phyloP scores from a whole-genome alignment of 208 protist genomes.

The Acanthamoeba healyi region DNA sequence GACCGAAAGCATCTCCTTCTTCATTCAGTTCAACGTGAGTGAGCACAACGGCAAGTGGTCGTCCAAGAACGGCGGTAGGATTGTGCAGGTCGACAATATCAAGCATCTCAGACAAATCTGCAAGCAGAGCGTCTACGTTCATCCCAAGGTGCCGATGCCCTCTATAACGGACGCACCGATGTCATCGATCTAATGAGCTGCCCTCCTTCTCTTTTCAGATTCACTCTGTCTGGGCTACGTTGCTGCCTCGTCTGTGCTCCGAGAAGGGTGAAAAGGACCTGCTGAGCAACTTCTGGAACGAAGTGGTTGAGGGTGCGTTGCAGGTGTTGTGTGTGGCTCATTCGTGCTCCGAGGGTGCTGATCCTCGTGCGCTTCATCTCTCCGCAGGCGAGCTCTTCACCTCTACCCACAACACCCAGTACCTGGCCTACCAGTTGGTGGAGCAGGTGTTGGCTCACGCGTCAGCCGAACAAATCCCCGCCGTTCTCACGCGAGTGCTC shows the following conservation, averaged over 20 bases:
- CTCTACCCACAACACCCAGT: conserved; percentile 59
- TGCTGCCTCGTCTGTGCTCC: background rate
- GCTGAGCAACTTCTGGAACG: conserved; percentile 3
- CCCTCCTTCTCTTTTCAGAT: background rate
- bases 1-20: too few species aligned
- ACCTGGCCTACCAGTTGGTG: conserved; percentile 39
- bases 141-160: conserved; percentile 41
- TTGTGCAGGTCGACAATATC: conserved; percentile 57
- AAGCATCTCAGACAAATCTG: conserved; percentile 49
- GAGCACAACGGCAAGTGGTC: conserved; percentile 66
- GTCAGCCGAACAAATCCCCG: conserved; percentile 19
- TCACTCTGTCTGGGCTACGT: conserved; percentile 57
- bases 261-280: conserved; percentile 9
- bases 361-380: background rate
- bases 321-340: background rate
- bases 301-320: conserved; percentile 35
- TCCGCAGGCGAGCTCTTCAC: conserved; percentile 15
- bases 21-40: conserved; percentile 47
- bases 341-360: background rate
- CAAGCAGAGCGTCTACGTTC: conserved; percentile 41
- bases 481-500: background rate
- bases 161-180: too few species aligned
- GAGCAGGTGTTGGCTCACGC: background rate
- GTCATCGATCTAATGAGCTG: too few species aligned
- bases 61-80: conserved; percentile 24